Base-by-base conservation (phyloP, 352 stramenopile genomes). In the Phytophthora citricola region DNA sequence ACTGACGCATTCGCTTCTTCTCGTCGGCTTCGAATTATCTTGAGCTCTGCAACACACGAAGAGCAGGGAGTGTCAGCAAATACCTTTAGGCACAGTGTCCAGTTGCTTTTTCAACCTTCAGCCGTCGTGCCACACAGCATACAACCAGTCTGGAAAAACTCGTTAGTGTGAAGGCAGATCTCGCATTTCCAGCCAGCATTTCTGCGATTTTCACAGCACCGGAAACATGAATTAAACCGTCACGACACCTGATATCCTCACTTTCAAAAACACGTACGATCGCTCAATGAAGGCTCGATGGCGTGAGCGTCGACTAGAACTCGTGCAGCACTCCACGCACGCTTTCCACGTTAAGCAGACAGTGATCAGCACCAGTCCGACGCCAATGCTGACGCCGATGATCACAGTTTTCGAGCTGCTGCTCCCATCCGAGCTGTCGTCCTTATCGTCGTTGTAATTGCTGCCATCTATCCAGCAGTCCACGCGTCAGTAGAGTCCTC, bases 101-200 rank as follows among this genome's bases (percentile, higher is more conserved):
- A 36, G 9, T 12, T 47, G 22, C 56, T 17, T 14, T 26, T 45
- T 36, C n/a, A 52, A 86, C 79, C 74, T 71, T 77, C 64, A 45
- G 54, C 46, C 14, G 59, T 47, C 12, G 78, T 81, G 22, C 83
- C 79, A 15, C 83, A 91, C 4, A 91, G 58, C 17, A 91, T 69
- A 50, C 83, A 91, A 17, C 63, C 53, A 17, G 40, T 62, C 44
- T 89, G 75, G 5, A 64, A 73, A 14, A 66, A 65, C 48, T 90
- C 76, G 50, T 91, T 91, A 11, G 63, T 58, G 46, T 91, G 83
- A 49, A 79, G 80, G 52, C 83, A 91, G 17, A 89, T 63, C 15
- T 66, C 50, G 34, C 83, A 91, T 48, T 60, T 76, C 80, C 78
- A 87, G 15, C 69, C 74, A n/a, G 62, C 41, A 50, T 73, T 66